Evolutionary conservation across 176 grass and related monocot species (phyloP), one percentile per base, ranked within the genome.

Genomic region (Oryza australiensis): DNA sequence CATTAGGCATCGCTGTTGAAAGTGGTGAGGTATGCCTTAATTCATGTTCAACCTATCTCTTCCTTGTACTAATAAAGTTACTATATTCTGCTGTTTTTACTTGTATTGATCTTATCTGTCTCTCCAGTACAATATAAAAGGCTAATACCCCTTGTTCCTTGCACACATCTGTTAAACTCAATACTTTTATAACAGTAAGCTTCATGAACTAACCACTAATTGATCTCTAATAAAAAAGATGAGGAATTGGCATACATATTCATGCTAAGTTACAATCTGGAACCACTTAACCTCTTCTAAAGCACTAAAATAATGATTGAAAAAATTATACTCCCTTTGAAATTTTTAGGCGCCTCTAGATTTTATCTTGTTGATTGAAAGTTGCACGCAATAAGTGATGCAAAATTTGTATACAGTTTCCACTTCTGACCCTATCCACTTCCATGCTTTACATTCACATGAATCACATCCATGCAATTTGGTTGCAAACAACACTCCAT

Each of bases 1-100:
- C 68, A 20, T 80, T 99, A 78, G 93, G 85, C 73, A 94, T 99
- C 24, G 41, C 76, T 71, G 87, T 92, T 85, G 73, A 79, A 77
- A 87, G 89, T 27, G 87, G 87, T 20, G 76, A 99, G 91, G 96
- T 99, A 83, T 77, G 82, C 79, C 77, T 57, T 75, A 26, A 60
- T 60, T 60, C 55, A 57, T 33, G n/a, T 33, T 32, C 43, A 76
- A 26, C 22, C 26, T n/a, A 5, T 81, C 1, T 64, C 20, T 81
- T 76, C 26, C 6, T 72, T 53, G 11, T 71, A 29, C n/a, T 13
- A 38, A 32, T 53, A 70, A 12, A 20, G 55, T 20, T 22, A 55
- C 18, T 60, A 55, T 46, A n/a, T 34, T 23, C 69, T 85, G n/a
- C 57, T 69, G 14, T 46, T 42, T 38, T 35, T 68, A 59, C 3